A percentile compares a stretch with the other conserved stretches of the same genome.
Evolutionary conservation across 345 rosid species (phyloP).

Genomic region (Pistacia atlantica): DNA sequence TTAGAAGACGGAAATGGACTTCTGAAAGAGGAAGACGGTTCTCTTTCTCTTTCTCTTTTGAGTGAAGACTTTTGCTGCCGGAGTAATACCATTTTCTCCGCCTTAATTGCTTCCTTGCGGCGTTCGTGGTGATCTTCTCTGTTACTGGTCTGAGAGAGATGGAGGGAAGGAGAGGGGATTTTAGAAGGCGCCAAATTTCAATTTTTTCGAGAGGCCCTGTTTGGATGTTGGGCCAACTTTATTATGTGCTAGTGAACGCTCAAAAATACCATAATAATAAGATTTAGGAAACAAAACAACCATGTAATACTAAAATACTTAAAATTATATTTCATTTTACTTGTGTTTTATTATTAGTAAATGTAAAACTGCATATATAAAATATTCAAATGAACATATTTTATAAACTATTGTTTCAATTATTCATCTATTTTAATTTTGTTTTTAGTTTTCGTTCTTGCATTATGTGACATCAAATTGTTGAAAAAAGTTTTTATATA

Average conservation of each 20-base stretch:
- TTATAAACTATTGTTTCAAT: no score
- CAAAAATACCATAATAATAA: no score
- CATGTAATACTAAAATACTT: no score
- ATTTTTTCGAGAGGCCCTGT: neutral
- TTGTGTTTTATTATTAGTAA: no score
- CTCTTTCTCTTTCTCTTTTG: constrained; percentile 27
- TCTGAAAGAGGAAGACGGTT: constrained; percentile 40
- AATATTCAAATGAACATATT: no score
- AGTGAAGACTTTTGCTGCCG: constrained; percentile 49
- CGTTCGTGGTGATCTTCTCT: neutral
- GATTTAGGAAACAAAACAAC: no score
- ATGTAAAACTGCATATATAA: no score
- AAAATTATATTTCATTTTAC: no score
- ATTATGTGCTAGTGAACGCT: neutral
- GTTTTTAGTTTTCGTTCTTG: no score
- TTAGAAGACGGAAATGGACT: constrained; percentile 44
- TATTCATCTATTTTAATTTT: no score
- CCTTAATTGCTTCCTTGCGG: neutral
- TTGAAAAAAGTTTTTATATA: no score
- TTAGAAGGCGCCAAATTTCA: constrained; percentile 17
- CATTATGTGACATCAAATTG: no score
- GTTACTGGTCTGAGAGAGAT: neutral
- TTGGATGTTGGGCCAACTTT: neutral
- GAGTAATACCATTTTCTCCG: constrained; percentile 56
- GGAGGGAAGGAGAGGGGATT: neutral